Percentiles rank a stretch among this genome's conserved stretches.
Conservation (phyloP, 1,139 yeast genomes). For the Suhomyces coccinellae region DNA sequence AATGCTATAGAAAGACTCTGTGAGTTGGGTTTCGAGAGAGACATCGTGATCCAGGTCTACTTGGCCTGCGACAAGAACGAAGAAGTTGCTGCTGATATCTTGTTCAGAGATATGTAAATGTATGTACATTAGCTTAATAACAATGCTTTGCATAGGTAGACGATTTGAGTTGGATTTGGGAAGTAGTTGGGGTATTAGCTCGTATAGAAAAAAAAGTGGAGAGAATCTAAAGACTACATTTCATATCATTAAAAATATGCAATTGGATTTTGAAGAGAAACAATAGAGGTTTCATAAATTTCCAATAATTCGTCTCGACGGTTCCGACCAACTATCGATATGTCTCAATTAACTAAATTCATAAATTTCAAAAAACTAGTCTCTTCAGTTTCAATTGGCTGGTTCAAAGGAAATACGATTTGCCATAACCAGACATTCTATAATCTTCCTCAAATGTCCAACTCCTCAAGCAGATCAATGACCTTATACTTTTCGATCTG, state of each 20-base stretch:
- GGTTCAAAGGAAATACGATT: too few relatives aligned
- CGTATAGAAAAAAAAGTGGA: too few relatives aligned
- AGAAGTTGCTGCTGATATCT: slow-evolving; percentile 90
- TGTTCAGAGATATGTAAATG: slow-evolving; percentile 56
- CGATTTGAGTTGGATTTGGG: background rate
- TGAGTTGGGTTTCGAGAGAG: slow-evolving; percentile 89
- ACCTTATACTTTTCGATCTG: slow-evolving; percentile 18
- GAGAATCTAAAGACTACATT: too few relatives aligned
- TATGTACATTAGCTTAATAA: slow-evolving; percentile 10
- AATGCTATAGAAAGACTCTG: slow-evolving; percentile 85
- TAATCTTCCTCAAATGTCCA: background rate
- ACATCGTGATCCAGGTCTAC: slow-evolving; percentile 87
- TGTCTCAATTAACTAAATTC: too few relatives aligned
- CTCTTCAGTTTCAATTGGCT: too few relatives aligned
- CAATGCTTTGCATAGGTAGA: background rate
- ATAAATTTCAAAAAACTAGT: too few relatives aligned
- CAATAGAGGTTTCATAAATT: too few relatives aligned
- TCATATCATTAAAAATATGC: too few relatives aligned
- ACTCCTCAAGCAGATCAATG: slow-evolving; percentile 8
- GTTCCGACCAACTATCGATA: too few relatives aligned
- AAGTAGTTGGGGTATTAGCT: too few relatives aligned
- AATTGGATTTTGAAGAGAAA: too few relatives aligned
- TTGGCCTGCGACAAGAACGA: slow-evolving; percentile 98
- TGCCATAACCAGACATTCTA: background rate
- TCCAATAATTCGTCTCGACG: too few relatives aligned